These are phyloP conservation scores for Macadamia integrifolia DNA, from an alignment of 164 flowering plant genomes.

Conservation along the genomic window DNA sequence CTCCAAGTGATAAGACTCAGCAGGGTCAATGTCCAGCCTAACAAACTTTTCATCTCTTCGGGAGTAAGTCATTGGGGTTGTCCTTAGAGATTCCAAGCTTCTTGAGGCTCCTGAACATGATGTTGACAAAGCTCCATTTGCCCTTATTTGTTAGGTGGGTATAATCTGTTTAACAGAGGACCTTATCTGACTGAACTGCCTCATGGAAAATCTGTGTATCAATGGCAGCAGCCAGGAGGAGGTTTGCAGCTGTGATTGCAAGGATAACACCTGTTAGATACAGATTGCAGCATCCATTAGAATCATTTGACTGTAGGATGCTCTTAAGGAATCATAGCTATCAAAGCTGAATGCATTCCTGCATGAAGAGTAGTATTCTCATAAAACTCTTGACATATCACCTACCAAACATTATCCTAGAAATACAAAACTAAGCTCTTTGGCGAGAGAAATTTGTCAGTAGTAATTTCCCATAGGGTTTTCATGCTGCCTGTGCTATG, in stretches of 20 bases:
- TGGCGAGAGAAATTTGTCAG: too few relatives aligned
- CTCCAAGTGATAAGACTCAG: conserved; percentile 85
- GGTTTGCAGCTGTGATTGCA: conserved; percentile 99
- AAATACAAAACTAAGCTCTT: too few relatives aligned
- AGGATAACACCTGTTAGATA: conserved; percentile 96
- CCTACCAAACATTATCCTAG: too few relatives aligned
- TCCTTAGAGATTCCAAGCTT: conserved; percentile 83
- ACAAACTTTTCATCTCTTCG: conserved; percentile 73
- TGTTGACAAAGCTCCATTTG: conserved; percentile 52
- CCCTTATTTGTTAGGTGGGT: conserved; percentile 87
- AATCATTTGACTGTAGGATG: conserved; percentile 79
- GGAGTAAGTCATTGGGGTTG: conserved; percentile 77
- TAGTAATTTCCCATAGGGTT: too few relatives aligned
- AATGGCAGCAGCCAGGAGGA: conserved; percentile 96
- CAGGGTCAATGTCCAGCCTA: conserved; percentile 92
- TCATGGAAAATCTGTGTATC: conserved; percentile 93
- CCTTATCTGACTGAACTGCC: conserved; percentile 85
- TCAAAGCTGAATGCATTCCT: too few relatives aligned
- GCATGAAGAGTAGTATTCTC: too few relatives aligned
- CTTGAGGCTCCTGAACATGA: conserved; percentile 82
- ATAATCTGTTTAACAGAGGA: conserved; percentile 73
- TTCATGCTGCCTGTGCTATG: too few relatives aligned
- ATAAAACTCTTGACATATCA: too few relatives aligned
- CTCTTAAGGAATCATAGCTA: too few relatives aligned
- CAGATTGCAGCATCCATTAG: conserved; percentile 99